These are phyloP conservation scores for Capronia epimyces DNA, from an alignment of 2,329 filamentous ascomycete species.

Conservation along the genomic window DNA sequence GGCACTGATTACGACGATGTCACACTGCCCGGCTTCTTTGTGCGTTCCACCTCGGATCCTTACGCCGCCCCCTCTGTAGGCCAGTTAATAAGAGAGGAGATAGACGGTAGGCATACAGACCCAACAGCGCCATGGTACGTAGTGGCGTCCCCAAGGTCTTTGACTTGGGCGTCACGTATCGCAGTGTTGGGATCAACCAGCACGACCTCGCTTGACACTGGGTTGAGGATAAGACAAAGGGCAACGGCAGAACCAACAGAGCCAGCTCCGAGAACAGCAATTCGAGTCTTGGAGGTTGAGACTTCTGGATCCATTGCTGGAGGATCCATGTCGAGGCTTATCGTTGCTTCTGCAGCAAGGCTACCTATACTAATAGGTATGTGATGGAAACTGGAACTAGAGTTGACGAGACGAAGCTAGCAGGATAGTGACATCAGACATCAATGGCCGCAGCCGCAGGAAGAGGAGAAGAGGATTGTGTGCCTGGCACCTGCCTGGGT, in stretches of 20 bases:
- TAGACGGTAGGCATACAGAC: slow-evolving; percentile 32
- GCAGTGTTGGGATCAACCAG: slow-evolving; percentile 49
- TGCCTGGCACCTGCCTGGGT: no score
- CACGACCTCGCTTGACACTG: slow-evolving; percentile 49
- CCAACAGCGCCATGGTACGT: slow-evolving; percentile 44
- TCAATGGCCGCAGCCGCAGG: no score
- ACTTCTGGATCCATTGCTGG: slow-evolving; percentile 16
- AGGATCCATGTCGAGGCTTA: slow-evolving; percentile 8
- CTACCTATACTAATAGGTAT: not conserved
- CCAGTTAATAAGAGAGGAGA: not conserved
- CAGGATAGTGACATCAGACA: no score
- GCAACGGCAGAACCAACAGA: slow-evolving; percentile 50
- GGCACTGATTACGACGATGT: slow-evolving; percentile 52
- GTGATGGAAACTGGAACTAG: not conserved
- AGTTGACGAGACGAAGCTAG: not conserved
- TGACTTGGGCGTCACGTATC: slow-evolving; percentile 46
- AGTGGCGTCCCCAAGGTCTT: slow-evolving; percentile 50
- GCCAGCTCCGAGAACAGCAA: slow-evolving; percentile 50
- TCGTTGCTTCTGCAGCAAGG: not conserved
- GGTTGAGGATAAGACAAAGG: slow-evolving; percentile 48
- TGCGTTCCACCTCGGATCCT: slow-evolving; percentile 18
- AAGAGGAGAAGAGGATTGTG: no score
- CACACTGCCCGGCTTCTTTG: slow-evolving; percentile 48
- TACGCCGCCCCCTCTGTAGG: slow-evolving; percentile 16
- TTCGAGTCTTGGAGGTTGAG: slow-evolving; percentile 26